Conservation (phyloP, 352 stramenopile species). For the Globisporangium carolinianum region DNA sequence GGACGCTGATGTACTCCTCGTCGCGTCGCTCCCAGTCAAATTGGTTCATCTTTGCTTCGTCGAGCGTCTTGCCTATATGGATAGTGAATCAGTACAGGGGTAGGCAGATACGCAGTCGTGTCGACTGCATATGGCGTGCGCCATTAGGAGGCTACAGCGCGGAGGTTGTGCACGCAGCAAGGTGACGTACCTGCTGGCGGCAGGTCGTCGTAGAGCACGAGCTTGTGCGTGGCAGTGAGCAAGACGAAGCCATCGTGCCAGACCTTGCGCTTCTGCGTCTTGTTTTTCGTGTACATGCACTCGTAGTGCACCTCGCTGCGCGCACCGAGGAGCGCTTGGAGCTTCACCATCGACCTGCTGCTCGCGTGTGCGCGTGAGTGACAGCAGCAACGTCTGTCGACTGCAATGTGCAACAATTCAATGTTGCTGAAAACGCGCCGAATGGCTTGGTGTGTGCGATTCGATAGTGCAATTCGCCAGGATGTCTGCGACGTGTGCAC, state of each 20-base stretch:
- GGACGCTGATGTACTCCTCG: constrained; percentile 43
- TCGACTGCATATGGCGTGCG: no score
- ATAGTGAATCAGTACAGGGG: background rate
- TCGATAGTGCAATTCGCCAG: background rate
- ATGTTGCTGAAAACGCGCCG: no score
- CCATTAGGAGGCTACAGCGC: no score
- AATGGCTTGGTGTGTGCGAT: no score
- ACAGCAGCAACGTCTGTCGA: background rate
- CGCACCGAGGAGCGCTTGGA: constrained; percentile 42
- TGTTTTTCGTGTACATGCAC: constrained; percentile 87
- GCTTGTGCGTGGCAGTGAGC: constrained; percentile 38
- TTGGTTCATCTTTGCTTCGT: constrained; percentile 43
- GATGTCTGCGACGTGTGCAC: background rate
- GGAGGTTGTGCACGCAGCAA: no score
- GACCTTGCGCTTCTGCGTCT: constrained; percentile 79
- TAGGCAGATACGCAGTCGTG: no score
- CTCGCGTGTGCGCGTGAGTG: background rate
- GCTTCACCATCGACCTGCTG: constrained; percentile 34
- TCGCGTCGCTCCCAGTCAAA: constrained; percentile 58
- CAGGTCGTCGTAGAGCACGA: constrained; percentile 56
- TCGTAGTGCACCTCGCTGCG: constrained; percentile 43
- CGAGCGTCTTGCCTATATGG: constrained; percentile 38
- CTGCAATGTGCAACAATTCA: background rate
- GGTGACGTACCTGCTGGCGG: constrained; percentile 22
- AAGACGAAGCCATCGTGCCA: constrained; percentile 75